Percentiles rank a stretch among this genome's conserved stretches.
Evolutionary conservation across 2,329 filamentous ascomycete genomes (phyloP).

Genomic region (Colletotrichum kahawae): DNA sequence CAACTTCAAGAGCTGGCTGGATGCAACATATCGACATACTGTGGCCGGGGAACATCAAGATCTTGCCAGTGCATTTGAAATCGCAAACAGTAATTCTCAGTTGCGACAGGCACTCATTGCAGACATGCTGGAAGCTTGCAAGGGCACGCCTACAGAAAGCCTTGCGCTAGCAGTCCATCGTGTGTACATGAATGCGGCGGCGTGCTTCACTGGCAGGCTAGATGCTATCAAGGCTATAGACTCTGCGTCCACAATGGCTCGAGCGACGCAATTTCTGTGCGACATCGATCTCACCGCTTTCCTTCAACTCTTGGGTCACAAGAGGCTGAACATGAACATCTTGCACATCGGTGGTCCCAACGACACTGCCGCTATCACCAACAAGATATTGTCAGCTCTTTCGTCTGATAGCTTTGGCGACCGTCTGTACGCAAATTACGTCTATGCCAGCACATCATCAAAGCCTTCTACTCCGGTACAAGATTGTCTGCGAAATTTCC

Average conservation of each 20-base stretch:
- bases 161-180: not conserved
- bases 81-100: not conserved
- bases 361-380: not conserved
- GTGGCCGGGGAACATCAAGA: not conserved
- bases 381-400: not conserved
- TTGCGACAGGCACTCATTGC: not conserved
- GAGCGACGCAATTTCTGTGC: not conserved
- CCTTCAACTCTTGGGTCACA: slow-evolving; percentile 25
- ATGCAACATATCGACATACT: not conserved
- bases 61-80: not conserved
- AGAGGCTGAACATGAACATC: slow-evolving; percentile 22
- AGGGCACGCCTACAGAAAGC: not conserved
- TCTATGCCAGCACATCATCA: slow-evolving; percentile 31
- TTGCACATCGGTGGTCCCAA: not conserved
- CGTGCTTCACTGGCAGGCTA: not conserved
- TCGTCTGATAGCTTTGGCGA: not conserved
- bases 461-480: slow-evolving; percentile 7
- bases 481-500: not conserved
- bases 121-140: not conserved
- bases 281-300: not conserved
- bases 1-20: slow-evolving; percentile 8
- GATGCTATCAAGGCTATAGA: not conserved
- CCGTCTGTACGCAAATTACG: slow-evolving; percentile 22
- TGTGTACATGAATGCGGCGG: not conserved
- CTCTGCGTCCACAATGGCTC: not conserved